These are phyloP conservation scores for Paecilomyces niveus DNA, from an alignment of 2,329 filamentous ascomycete genomes.

Conservation along the genomic window DNA sequence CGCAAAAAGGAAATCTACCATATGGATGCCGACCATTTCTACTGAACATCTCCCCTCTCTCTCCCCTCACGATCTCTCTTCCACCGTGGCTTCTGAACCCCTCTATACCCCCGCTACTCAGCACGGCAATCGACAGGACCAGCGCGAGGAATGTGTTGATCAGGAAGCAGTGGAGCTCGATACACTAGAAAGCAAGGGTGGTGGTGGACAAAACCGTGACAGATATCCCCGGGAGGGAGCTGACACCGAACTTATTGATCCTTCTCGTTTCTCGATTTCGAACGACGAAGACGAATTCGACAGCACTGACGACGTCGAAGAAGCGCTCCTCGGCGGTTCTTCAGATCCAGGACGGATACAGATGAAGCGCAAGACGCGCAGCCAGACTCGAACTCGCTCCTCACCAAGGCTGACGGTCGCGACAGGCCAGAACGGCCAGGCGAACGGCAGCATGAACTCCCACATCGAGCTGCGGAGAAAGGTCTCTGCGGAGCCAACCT, in stretches of 20 bases:
- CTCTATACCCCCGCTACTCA: conserved; percentile 8
- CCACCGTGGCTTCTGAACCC: conserved; percentile 3
- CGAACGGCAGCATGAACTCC: conserved; percentile 35
- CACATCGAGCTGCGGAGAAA: conserved; percentile 43
- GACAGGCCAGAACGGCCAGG: conserved; percentile 27
- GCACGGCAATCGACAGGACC: conserved; percentile 4
- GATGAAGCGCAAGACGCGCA: conserved; percentile 33
- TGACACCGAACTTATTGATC: conserved; percentile 1
- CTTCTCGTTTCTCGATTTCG: conserved; percentile 2
- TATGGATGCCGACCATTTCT: conserved; percentile 7
- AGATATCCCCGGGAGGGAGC: conserved; percentile 1
- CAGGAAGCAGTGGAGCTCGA: conserved; percentile 13
- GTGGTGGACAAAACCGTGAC: conserved; percentile 3
- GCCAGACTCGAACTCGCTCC: conserved; percentile 29
- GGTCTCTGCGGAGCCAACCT: conserved; percentile 32
- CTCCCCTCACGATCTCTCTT: conserved; percentile 1
- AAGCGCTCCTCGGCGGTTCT: conserved; percentile 4
- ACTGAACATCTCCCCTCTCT: conserved; percentile 4
- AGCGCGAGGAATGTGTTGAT: conserved; percentile 1
- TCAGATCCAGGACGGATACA: conserved; percentile 7
- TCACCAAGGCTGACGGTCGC: conserved; percentile 30
- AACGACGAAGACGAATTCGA: conserved; percentile 7
- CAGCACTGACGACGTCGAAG: conserved; percentile 10
- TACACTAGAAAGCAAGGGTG: conserved; percentile 12
- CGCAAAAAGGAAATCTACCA: conserved; percentile 8